Evolutionary conservation across 2,329 filamentous ascomycete species (phyloP).

Genomic region (Stachybotrys echinatus): DNA sequence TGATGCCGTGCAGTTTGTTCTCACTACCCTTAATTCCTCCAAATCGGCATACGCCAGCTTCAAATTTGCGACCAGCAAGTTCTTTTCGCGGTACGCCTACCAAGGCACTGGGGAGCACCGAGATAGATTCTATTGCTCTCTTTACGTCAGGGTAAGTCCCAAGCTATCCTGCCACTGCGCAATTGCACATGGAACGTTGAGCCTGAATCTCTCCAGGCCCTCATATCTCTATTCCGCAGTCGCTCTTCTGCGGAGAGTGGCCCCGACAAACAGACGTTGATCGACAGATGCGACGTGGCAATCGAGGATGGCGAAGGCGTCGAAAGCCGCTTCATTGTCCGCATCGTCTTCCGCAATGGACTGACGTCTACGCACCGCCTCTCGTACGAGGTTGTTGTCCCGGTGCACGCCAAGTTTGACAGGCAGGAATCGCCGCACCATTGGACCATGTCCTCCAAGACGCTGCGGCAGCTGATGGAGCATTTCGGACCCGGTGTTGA

Average conservation of each 20-base stretch:
- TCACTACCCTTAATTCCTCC: conserved; percentile 74
- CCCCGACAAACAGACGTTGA: conserved; percentile 60
- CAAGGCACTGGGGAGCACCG: conserved; percentile 44
- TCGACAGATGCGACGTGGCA: conserved; percentile 69
- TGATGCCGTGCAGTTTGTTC: conserved; percentile 48
- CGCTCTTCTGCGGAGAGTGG: conserved; percentile 55
- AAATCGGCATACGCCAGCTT: conserved; percentile 76
- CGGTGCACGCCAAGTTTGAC: conserved; percentile 73
- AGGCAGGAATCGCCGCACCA: conserved; percentile 58
- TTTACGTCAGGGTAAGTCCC: conserved; percentile 60
- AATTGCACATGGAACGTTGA: no score
- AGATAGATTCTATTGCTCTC: conserved; percentile 66
- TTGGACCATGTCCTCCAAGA: conserved; percentile 68
- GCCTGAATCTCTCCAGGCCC: conserved; percentile 34
- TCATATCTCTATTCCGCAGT: conserved; percentile 70
- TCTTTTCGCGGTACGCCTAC: conserved; percentile 70
- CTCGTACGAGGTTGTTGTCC: conserved; percentile 68
- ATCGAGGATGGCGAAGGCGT: conserved; percentile 66
- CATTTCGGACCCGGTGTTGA: conserved; percentile 78
- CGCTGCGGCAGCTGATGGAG: conserved; percentile 70
- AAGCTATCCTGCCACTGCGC: no score
- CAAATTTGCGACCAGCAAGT: conserved; percentile 59
- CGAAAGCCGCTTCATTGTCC: conserved; percentile 69
- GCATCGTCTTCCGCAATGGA: conserved; percentile 69
- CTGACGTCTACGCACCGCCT: conserved; percentile 73